A percentile compares a stretch with the other conserved stretches of the same genome.
These are phyloP conservation scores for Xylogone sp. DNA, from an alignment of 2,329 filamentous ascomycete species.

Conservation along the genomic window DNA sequence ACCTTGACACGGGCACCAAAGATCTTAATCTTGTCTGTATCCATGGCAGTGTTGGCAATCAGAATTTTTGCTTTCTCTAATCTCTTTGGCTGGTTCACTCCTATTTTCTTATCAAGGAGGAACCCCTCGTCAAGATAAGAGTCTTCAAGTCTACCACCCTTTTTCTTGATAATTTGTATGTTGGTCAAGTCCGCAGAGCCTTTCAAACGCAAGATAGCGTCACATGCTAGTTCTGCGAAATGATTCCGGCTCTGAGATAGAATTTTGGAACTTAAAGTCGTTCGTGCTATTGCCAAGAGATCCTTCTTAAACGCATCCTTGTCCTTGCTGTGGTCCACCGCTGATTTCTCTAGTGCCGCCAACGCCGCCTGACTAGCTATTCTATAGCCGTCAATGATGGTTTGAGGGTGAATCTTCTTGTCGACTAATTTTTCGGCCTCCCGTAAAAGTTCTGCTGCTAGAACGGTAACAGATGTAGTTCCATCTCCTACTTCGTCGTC, in stretches of 20 bases:
- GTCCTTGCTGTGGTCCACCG: constrained; percentile 86
- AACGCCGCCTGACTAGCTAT: constrained; percentile 92
- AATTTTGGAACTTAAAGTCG: constrained; percentile 96
- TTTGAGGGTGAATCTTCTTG: constrained; percentile 98
- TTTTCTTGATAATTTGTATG: constrained; percentile 99
- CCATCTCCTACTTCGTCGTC: constrained; percentile 98
- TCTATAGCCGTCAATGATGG: constrained; percentile 97
- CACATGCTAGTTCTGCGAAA: constrained; percentile 84
- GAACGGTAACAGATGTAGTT: constrained; percentile 94
- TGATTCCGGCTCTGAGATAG: constrained; percentile 90
- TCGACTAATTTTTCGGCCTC: constrained; percentile 97
- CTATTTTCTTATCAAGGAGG: constrained; percentile 98
- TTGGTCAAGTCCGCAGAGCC: constrained; percentile 92
- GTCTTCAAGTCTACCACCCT: constrained; percentile 93
- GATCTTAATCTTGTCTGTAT: constrained; percentile 99
- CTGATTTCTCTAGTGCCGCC: constrained; percentile 74
- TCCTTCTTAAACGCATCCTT: constrained; percentile 84
- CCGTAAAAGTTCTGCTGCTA: constrained; percentile 90
- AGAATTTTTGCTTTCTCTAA: constrained; percentile 98
- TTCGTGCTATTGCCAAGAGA: constrained; percentile 84
- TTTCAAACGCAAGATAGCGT: constrained; percentile 86
- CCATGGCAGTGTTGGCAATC: constrained; percentile 97
- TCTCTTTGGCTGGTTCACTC: constrained; percentile 96
- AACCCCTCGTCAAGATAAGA: constrained; percentile 98
- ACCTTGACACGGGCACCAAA: constrained; percentile 98